Evolutionary conservation across 2,329 filamentous ascomycete genomes (phyloP), one percentile per base, ranked within the genome.

Genomic region (Bipolaris oryzae): DNA sequence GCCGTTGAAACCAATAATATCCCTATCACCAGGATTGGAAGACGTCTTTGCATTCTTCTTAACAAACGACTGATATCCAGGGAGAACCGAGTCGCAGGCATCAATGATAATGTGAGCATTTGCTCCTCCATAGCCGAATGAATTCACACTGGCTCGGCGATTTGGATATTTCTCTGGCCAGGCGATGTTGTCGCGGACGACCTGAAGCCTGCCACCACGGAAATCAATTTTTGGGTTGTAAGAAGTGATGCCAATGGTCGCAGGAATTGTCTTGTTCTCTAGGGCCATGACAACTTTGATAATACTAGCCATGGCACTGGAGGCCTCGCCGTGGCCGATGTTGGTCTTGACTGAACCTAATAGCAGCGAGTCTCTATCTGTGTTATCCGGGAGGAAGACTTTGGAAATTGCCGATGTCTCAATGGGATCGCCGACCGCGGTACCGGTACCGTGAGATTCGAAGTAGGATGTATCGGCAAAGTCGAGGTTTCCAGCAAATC

Each of bases 241-340:
- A 1, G 35, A 45, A 18, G 60, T 42, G 16, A 75, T 58, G 7
- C 63, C 56, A 15, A 39, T 48, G 5, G 58, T 70, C 1, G 69
- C 64, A 7, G 66, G 65, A 9, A 75, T 71, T 4, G 41, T 44
- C 4, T 56, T 64, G 3, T 58, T 55, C 41, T 75, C 69, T 1
- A 74, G 34, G 1, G 57, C 48, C 1, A 73, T 48, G 3, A 68
- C 58, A 2, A 57, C 53, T 46, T 75, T 75, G 16, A 75, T 62
- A 13, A 76, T 16, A 13, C 60, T 55, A 1, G 70, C 54, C 1
- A 75, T 38, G 7, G 58, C 73, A 35, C 57, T 61, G 2, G 61
- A 59, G 0, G 58, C 58, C 58, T 75, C 73, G 5, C 23, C 7
- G 16, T 39, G 37, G 11, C 37, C 37, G 5, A 39, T 7, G 15